Evolutionary conservation across 306 rosid genomes (phyloP), one percentile per base, ranked within the genome.

Genomic region (Cicer bijugum): DNA sequence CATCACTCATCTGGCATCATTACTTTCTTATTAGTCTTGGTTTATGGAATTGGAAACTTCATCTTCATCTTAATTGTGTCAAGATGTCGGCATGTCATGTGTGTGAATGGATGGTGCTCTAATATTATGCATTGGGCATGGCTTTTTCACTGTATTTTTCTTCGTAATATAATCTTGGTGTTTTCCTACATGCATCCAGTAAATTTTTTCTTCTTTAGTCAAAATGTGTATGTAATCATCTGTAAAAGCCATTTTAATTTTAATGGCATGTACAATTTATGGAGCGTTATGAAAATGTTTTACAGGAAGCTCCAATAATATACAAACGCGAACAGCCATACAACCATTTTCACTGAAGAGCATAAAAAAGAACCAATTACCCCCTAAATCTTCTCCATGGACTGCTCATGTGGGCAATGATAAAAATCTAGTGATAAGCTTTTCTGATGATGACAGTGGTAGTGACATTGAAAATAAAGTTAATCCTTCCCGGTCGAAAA

Each of bases 401-500:
- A 75, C 81, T 80, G 82, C 85, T 68, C 85, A 81, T 19, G 65
- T 35, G 0, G 79, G 86, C 48, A 68, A 82, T 47, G 82, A 80
- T 81, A 72, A 84, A 39, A 86, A 89, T 91, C 94, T 93, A 35
- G 97, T 93, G 67, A 93, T 93, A 81, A 84, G 89, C 82, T 93
- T 93, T 80, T 93, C 97, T n/a, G 98, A 91, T 71, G 91, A 86
- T 85, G 97, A 91, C 60, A 93, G 97, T 86, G 93, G 83, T 35
- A 91, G 94, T 78, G 98, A 89, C 64, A 64, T 84, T 79, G 98
- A 91, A 82, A 71, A 84, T 67, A 86, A 85, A 82, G 69, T 71
- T 50, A 83, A 74, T 44, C 12, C 51, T 50, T 61, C 81, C 72
- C 78, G 77, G 72, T 70, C 76, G 77, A 83, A 67, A 17, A 38